Percentiles rank a stretch among this genome's conserved stretches.
Evolutionary conservation across 2,329 filamentous ascomycete species (phyloP).

Genomic region (Microdochium trichocladiopsis): DNA sequence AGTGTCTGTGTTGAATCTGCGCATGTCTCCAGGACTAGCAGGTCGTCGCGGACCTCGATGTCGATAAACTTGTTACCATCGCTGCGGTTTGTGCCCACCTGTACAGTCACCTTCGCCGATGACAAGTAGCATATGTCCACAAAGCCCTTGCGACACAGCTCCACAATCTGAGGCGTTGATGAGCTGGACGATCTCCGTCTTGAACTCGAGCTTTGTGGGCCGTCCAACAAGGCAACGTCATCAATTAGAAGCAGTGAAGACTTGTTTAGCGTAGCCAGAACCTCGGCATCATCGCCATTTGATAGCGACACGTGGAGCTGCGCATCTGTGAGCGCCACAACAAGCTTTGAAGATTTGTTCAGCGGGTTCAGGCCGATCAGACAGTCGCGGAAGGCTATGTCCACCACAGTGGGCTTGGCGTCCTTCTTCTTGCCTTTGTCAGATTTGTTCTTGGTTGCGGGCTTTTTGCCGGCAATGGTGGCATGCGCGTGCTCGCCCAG

Average conservation of each 20-base stretch:
- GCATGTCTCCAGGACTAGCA: conserved; percentile 89
- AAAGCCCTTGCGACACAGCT: conserved; percentile 62
- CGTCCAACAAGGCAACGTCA: conserved; percentile 45
- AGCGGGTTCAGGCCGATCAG: conserved; percentile 80
- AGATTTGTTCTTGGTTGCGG: conserved; percentile 1
- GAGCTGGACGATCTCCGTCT: conserved; percentile 26
- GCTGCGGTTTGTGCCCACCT: conserved; percentile 46
- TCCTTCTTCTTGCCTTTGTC: conserved; percentile 18
- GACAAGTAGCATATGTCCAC: conserved; percentile 85
- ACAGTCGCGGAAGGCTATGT: conserved; percentile 74
- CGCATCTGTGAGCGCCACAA: conserved; percentile 73
- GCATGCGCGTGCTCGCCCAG: conserved; percentile 58
- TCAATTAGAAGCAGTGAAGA: conserved; percentile 80
- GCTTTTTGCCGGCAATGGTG: conserved; percentile 28
- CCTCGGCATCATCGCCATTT: conserved; percentile 55
- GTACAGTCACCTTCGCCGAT: conserved; percentile 63
- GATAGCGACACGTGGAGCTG: conserved; percentile 63
- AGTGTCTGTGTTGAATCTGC: conserved; percentile 95
- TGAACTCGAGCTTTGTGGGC: conserved; percentile 29
- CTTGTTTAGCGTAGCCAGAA: conserved; percentile 65
- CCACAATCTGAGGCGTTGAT: conserved; percentile 43
- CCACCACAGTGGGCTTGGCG: conserved; percentile 56
- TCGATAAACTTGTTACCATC: conserved; percentile 63
- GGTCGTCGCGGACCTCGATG: conserved; percentile 75
- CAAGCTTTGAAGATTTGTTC: conserved; percentile 64